These are phyloP conservation scores for Solanum okadae DNA, from an alignment of 257 asterid species.

Conservation along the genomic window DNA sequence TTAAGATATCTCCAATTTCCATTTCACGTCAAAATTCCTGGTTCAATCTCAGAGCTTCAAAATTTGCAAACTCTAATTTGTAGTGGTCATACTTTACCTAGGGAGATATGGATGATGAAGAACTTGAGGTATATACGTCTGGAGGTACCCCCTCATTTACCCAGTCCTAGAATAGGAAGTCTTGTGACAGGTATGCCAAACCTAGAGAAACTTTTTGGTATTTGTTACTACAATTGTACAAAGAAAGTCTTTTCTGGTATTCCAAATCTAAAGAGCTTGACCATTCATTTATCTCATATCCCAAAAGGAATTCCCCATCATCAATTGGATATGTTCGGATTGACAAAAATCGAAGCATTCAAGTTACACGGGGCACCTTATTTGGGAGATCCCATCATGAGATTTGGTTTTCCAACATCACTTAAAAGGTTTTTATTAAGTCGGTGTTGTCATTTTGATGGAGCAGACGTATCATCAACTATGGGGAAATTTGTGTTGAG, in stretches of 20 bases:
- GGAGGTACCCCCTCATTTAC: background rate
- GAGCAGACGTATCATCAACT: background rate
- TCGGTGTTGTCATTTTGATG: background rate
- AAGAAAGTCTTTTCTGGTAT: background rate
- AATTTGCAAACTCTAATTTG: background rate
- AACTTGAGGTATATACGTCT: background rate
- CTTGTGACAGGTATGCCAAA: background rate
- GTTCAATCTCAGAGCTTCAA: background rate
- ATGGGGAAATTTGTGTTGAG: no score
- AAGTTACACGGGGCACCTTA: no score
- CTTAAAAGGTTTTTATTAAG: background rate
- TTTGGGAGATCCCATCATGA: background rate
- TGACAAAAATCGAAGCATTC: no score
- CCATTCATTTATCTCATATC: background rate
- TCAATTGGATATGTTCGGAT: no score
- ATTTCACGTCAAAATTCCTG: background rate
- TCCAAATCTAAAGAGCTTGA: background rate
- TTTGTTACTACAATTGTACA: no score
- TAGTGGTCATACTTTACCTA: background rate
- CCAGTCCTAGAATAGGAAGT: background rate
- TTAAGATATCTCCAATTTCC: no score
- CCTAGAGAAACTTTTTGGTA: background rate
- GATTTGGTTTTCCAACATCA: background rate
- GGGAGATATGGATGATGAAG: background rate
- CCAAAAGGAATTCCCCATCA: background rate